Evolutionary conservation across 805 yeast genomes (phyloP).

Genomic region (Debaryomyces hansenii): DNA sequence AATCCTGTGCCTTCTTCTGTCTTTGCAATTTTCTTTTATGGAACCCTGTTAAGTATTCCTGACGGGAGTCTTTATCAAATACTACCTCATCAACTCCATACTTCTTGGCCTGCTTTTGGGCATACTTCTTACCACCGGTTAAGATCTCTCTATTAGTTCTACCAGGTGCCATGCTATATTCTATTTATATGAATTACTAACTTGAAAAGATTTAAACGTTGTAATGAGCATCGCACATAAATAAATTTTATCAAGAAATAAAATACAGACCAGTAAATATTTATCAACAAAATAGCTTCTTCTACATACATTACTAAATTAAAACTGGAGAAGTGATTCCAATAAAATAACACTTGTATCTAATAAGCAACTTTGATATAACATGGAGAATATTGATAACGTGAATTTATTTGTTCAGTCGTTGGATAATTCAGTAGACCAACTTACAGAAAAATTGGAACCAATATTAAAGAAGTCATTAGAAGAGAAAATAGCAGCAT

Average conservation of each 20-base stretch:
- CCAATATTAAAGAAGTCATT: conserved; percentile 39
- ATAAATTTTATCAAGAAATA: background rate
- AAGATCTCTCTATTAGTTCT: conserved; percentile 77
- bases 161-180: conserved; percentile 18
- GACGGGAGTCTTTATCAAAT: conserved; percentile 77
- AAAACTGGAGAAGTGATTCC: too few relatives aligned
- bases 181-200: background rate
- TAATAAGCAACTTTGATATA: background rate
- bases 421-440: conserved; percentile 36
- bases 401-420: conserved; percentile 40
- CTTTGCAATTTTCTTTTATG: conserved; percentile 90
- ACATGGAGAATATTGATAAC: conserved; percentile 48
- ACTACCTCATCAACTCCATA: conserved; percentile 80
- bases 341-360: too few relatives aligned
- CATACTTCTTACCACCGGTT: conserved; percentile 83
- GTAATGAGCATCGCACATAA: conserved; percentile 10
- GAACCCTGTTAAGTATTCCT: conserved; percentile 89
- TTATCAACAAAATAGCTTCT: too few relatives aligned
- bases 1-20: conserved; percentile 80
- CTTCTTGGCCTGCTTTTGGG: conserved; percentile 62
- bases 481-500: conserved; percentile 33
- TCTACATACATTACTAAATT: too few relatives aligned
- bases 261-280: background rate
- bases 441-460: conserved; percentile 32
- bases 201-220: conserved; percentile 1